phyloP scores from a whole-genome alignment of 768 basidiomycete genomes.

The Suillus paluster region DNA sequence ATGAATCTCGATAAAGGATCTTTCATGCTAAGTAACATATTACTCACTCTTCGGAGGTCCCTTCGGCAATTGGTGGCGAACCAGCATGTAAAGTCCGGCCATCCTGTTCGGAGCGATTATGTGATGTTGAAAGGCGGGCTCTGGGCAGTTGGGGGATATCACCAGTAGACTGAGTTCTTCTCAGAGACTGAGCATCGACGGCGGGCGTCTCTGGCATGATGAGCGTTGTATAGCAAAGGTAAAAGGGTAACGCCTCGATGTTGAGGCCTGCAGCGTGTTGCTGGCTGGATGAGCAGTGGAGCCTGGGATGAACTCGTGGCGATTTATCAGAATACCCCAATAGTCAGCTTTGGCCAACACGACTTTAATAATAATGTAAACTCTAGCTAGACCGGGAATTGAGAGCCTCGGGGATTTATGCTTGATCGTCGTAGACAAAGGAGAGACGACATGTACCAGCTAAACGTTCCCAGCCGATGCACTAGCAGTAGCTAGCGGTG shows the following conservation, averaged over 20 bases:
- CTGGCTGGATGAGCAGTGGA: conserved; percentile 15
- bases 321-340: neutral
- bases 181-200: conserved; percentile 36
- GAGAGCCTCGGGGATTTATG: neutral
- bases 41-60: conserved; percentile 8
- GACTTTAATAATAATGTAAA: neutral
- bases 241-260: conserved; percentile 19
- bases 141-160: conserved; percentile 35
- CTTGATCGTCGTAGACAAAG: neutral
- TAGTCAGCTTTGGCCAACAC: neutral
- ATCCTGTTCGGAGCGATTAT: conserved; percentile 31
- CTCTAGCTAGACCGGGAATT: neutral
- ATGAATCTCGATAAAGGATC: neutral
- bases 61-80: conserved; percentile 7
- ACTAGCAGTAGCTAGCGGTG: neutral
- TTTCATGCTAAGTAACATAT: neutral
- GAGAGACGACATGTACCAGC: too few species aligned
- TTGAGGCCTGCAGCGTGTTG: conserved; percentile 37
- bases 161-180: conserved; percentile 40
- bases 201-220: conserved; percentile 31
- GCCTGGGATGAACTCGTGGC: conserved; percentile 13
- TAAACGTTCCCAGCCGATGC: conserved; percentile 5
- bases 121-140: conserved; percentile 33
- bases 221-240: conserved; percentile 24
- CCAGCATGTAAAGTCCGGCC: conserved; percentile 19